Evolutionary conservation across 176 grass and related monocot genomes (phyloP).

Genomic region (Luzula sylvatica): DNA sequence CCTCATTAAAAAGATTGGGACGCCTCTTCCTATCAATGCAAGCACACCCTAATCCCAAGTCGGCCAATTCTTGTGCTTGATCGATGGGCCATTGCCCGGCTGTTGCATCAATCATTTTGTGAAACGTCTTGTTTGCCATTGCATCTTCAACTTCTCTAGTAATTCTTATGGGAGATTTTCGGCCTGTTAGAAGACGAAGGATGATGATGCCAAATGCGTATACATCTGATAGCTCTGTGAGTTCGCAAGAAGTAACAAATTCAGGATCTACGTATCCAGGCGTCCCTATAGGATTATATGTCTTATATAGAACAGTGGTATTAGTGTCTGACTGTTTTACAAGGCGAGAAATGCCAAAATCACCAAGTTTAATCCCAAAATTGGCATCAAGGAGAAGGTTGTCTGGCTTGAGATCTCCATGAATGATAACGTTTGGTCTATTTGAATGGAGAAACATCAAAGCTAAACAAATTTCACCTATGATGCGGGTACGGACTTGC

Average conservation of each 20-base stretch:
- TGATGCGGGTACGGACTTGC: slow-evolving; percentile 32
- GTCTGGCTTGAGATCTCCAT: slow-evolving; percentile 38
- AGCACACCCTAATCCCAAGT: slow-evolving; percentile 29
- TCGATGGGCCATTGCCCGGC: slow-evolving; percentile 30
- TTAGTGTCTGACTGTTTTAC: too few relatives aligned
- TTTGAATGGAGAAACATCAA: slow-evolving; percentile 38
- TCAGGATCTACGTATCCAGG: slow-evolving; percentile 47
- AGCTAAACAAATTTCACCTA: slow-evolving; percentile 29
- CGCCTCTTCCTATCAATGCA: slow-evolving; percentile 24
- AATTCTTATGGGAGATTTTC: not conserved
- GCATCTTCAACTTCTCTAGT: slow-evolving; percentile 21
- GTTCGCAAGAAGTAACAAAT: slow-evolving; percentile 30
- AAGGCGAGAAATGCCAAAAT: too few relatives aligned
- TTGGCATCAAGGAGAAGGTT: slow-evolving; percentile 44
- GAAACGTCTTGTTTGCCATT: slow-evolving; percentile 10
- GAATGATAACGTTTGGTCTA: slow-evolving; percentile 27
- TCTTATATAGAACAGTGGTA: slow-evolving; percentile 2
- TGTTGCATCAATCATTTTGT: slow-evolving; percentile 13
- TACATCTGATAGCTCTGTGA: slow-evolving; percentile 34
- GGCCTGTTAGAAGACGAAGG: slow-evolving; percentile 33
- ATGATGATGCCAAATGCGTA: slow-evolving; percentile 42
- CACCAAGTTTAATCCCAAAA: too few relatives aligned
- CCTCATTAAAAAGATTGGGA: slow-evolving; percentile 23
- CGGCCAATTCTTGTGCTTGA: slow-evolving; percentile 26
- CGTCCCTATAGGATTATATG: too few relatives aligned